Evolutionary conservation across 495 filamentous ascomycete genomes (phyloP), one percentile per base, ranked within the genome.

Genomic region (Neurospora sp.): DNA sequence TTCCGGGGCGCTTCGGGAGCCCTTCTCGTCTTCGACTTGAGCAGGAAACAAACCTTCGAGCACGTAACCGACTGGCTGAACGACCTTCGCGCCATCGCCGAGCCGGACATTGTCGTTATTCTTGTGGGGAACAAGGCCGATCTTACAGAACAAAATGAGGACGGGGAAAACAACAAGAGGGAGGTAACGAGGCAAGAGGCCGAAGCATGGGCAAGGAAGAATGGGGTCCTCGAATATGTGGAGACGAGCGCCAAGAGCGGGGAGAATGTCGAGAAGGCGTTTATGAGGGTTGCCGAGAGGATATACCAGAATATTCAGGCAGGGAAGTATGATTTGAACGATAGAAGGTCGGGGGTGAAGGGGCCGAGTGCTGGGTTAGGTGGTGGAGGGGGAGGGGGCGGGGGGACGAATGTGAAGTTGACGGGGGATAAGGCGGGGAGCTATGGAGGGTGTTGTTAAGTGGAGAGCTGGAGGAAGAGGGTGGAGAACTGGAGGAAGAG

Each of bases 221-320:
- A 98, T 81, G 90, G 90, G 69, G 88, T 98, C 20, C 87, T 97
- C 73, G 88, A 91, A 75, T 97, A 97, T 79, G 92, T 98, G 69
- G 96, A 99, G 83, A 99, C 96, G n/a, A 91, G 88, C 71, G 96
- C 96, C 44, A 99, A 97, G 84, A 94, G 89, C 44, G 96, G 96
- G 31, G 93, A 96, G 80, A 92, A 92, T 27, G 96, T 99, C 41
- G 96, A 99, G 81, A 86, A 89, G 72, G 96, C 96, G 4, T 99
- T 99, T 77, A 86, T 96, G 78, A 90, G 96, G 77, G 94, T 97
- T 40, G 94, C 96, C 41, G 92, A 97, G 83, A 86, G 93, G 75
- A 98, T 99, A 74, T 97, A 94, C 83, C 88, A 93, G 80, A 98
- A 97, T 81, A 97, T 99, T 72, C 93, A 97, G 82, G 90, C 91